A percentile compares a stretch with the other conserved stretches of the same genome.
These are phyloP conservation scores for Phascolomyces articulosus DNA, from an alignment of 371 early-diverging fungal species.

Conservation along the genomic window DNA sequence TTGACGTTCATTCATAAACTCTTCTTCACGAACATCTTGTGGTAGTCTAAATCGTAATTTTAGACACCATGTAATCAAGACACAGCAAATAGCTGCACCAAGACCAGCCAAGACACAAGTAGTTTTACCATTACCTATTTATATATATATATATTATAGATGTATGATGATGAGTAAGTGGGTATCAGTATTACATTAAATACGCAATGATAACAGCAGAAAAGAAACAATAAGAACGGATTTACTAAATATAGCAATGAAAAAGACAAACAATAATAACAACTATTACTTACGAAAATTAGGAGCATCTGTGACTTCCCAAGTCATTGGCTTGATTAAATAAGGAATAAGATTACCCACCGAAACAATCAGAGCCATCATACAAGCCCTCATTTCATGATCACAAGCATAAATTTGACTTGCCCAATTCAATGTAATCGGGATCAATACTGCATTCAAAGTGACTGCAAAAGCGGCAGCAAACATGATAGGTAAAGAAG, in stretches of 20 bases:
- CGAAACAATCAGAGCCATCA: slow-evolving; percentile 5
- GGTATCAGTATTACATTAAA: too few species aligned
- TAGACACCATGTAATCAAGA: slow-evolving; percentile 3
- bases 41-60: not conserved
- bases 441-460: not conserved
- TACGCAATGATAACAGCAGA: too few species aligned
- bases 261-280: not conserved
- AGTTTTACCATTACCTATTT: not conserved
- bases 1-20: not conserved
- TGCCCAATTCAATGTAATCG: slow-evolving; percentile 4
- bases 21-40: slow-evolving; percentile 5
- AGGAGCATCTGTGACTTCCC: slow-evolving; percentile 14
- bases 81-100: slow-evolving; percentile 4
- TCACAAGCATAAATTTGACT: slow-evolving; percentile 12
- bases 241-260: not conserved
- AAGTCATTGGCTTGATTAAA: slow-evolving; percentile 5
- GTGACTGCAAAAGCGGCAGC: slow-evolving; percentile 4
- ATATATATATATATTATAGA: not conserved
- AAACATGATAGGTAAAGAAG: not conserved
- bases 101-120: slow-evolving; percentile 1
- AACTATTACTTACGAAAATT: slow-evolving; percentile 10
- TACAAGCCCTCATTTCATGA: slow-evolving; percentile 7
- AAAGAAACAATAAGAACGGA: too few species aligned
- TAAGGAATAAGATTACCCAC: slow-evolving; percentile 8
- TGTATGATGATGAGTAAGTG: too few species aligned